These are phyloP conservation scores for Carex pumila DNA, from an alignment of 176 grass and related monocot species.

Conservation along the genomic window DNA sequence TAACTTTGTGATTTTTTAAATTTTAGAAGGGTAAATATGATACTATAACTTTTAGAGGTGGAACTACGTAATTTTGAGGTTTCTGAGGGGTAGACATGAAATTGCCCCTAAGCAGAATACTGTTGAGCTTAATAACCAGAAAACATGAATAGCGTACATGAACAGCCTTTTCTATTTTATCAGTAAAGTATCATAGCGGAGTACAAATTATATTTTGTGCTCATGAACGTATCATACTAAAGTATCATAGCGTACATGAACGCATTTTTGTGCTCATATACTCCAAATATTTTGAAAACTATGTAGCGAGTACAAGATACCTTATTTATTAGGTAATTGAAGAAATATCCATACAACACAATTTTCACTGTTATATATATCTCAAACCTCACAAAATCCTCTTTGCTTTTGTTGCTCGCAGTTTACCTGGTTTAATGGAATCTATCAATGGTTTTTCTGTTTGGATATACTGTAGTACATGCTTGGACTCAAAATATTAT, in stretches of 20 bases:
- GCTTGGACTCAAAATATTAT: neutral
- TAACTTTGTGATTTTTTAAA: too few relatives aligned
- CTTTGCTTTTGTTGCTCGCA: neutral
- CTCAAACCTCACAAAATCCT: neutral
- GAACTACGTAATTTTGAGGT: too few relatives aligned
- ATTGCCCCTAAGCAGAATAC: too few relatives aligned
- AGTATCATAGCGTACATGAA: neutral
- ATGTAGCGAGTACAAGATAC: neutral
- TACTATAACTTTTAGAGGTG: too few relatives aligned
- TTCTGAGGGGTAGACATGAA: too few relatives aligned
- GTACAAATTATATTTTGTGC: too few relatives aligned
- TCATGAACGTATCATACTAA: neutral
- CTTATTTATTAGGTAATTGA: too few relatives aligned
- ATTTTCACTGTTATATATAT: slow-evolving; percentile 25
- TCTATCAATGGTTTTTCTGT: neutral
- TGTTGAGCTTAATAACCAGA: too few relatives aligned
- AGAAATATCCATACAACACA: too few relatives aligned
- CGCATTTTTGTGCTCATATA: too few relatives aligned
- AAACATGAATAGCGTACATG: neutral
- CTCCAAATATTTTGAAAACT: neutral
- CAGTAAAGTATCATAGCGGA: neutral
- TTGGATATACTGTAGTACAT: slow-evolving; percentile 3
- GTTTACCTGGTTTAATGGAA: neutral
- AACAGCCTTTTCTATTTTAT: neutral
- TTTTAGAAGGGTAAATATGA: too few relatives aligned